These are phyloP conservation scores for Emericellopsis cladophorae DNA, from an alignment of 2,329 filamentous ascomycete genomes.

Conservation along the genomic window DNA sequence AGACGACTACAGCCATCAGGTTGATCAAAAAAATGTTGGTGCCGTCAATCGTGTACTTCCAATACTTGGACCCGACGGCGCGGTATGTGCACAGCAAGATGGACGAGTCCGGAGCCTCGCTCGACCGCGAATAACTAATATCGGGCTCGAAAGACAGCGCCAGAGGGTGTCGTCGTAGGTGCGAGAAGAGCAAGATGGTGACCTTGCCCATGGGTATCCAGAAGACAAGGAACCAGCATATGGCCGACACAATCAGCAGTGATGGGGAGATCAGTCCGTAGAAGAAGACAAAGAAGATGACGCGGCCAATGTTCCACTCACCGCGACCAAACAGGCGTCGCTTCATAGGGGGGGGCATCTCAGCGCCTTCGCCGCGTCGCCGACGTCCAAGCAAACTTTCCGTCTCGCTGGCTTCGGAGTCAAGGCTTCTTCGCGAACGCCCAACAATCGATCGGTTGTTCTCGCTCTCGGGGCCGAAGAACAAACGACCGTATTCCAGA, in stretches of 20 bases:
- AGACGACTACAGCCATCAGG: conserved; percentile 81
- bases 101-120: conserved; percentile 63
- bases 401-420: conserved; percentile 72
- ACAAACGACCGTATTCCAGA: conserved; percentile 85
- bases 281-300: conserved; percentile 94
- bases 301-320: conserved; percentile 86
- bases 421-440: conserved; percentile 74
- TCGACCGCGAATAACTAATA: conserved; percentile 53
- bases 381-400: conserved; percentile 70
- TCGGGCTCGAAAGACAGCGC: conserved; percentile 90
- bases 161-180: conserved; percentile 82
- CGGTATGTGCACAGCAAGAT: conserved; percentile 95
- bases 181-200: conserved; percentile 77
- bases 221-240: conserved; percentile 96
- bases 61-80: conserved; percentile 87
- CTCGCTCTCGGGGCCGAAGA: conserved; percentile 68
- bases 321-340: conserved; percentile 86
- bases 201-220: conserved; percentile 98
- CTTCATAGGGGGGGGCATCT: conserved; percentile 41
- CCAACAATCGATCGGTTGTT: conserved; percentile 70
- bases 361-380: conserved; percentile 37
- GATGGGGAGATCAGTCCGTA: conserved; percentile 83
- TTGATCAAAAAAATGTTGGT: conserved; percentile 99
- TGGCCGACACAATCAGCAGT: conserved; percentile 69
- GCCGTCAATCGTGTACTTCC: conserved; percentile 98